A percentile compares a stretch with the other conserved stretches of the same genome.
These are phyloP conservation scores for Cladosporium sp. DNA, from an alignment of 2,329 filamentous ascomycete genomes.

Conservation along the genomic window DNA sequence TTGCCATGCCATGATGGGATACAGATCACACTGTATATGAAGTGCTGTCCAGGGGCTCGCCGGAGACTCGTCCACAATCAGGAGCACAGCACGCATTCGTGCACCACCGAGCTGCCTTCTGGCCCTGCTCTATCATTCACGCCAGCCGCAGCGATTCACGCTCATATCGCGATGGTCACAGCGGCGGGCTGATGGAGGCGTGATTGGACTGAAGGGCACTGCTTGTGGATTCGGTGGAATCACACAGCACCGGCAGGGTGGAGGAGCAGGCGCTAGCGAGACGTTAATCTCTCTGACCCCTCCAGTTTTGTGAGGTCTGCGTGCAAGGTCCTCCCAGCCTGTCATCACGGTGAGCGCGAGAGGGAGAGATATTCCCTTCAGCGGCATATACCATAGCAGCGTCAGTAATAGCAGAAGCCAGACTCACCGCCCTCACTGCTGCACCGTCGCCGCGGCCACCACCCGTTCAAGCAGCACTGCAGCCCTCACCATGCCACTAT, in stretches of 20 bases:
- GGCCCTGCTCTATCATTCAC: not conserved
- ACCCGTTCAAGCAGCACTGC: not conserved
- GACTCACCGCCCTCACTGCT: constrained; percentile 5
- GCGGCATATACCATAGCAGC: not conserved
- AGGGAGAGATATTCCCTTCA: not conserved
- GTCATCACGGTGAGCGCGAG: constrained; percentile 7
- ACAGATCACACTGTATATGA: not conserved
- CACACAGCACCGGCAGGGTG: not conserved
- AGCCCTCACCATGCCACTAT: not conserved
- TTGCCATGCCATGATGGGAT: not conserved
- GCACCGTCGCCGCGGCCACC: not conserved
- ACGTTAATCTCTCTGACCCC: constrained; percentile 6
- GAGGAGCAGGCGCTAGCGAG: not conserved
- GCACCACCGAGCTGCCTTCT: not conserved
- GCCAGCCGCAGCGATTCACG: not conserved
- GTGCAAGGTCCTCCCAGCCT: constrained; percentile 5
- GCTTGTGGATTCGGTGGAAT: not conserved
- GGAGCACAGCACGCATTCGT: not conserved
- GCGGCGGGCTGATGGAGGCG: not conserved
- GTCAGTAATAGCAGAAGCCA: not conserved
- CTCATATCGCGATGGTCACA: not conserved
- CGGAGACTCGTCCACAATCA: not conserved
- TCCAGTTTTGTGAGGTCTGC: constrained; percentile 3
- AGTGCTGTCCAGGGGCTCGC: not conserved
- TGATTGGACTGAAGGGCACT: not conserved